phyloP scores from a whole-genome alignment of 306 rosid genomes.

The Lagenaria siceraria region DNA sequence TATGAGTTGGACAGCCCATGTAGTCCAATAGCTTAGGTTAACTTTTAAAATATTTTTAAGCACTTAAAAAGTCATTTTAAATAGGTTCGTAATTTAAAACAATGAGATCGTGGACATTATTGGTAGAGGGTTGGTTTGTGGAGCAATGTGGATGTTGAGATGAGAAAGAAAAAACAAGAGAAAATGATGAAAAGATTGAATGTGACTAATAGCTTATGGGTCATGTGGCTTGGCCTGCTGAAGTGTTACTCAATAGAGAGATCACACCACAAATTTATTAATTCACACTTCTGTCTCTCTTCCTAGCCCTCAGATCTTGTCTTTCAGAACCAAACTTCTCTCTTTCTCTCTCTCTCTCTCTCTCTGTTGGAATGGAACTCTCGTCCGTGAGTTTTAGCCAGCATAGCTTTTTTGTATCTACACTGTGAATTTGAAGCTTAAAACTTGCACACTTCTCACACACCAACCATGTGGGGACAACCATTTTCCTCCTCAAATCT shows the following conservation, averaged over 20 bases:
- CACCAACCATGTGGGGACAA: not conserved
- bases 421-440: not conserved
- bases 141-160: not conserved
- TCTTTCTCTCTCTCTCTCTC: not conserved
- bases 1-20: not conserved
- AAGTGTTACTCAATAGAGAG: not conserved
- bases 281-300: not conserved
- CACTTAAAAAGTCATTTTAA: not conserved
- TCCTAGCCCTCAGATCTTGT: not conserved
- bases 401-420: constrained; percentile 2
- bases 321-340: not conserved
- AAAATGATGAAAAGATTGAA: constrained; percentile 1
- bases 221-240: constrained; percentile 8
- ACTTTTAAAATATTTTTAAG: not conserved
- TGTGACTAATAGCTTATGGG: constrained; percentile 7
- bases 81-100: not conserved
- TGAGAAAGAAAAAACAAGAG: not conserved
- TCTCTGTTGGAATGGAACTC: not conserved
- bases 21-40: not conserved
- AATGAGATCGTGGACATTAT: not conserved
- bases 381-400: constrained; percentile 10
- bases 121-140: not conserved
- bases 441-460: not conserved
- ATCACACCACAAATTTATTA: constrained; percentile 8
- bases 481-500: constrained; percentile 7